These are phyloP conservation scores for Termitomyces titanicus DNA, from an alignment of 768 basidiomycete genomes.

Conservation along the genomic window DNA sequence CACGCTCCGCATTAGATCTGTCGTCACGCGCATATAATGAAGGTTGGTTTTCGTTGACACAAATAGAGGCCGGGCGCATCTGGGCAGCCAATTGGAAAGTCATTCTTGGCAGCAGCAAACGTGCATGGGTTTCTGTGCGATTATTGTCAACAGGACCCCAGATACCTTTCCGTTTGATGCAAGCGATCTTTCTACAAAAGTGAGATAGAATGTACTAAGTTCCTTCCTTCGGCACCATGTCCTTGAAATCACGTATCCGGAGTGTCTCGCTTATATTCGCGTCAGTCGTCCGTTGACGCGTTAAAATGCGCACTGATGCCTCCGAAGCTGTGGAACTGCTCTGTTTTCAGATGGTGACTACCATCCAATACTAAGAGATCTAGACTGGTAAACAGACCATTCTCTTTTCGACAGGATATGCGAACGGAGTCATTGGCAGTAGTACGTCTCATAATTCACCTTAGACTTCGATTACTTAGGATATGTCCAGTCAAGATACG, in stretches of 20 bases:
- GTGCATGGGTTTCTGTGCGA: too few relatives aligned
- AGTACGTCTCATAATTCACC: conserved; percentile 41
- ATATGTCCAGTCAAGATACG: conserved; percentile 43
- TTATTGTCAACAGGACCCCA: too few relatives aligned
- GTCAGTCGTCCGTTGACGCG: conserved; percentile 36
- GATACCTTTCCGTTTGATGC: too few relatives aligned
- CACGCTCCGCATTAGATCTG: too few relatives aligned
- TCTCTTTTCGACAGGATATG: conserved; percentile 52
- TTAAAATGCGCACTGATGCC: background rate
- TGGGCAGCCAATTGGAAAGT: too few relatives aligned
- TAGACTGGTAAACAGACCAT: background rate
- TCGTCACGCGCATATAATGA: too few relatives aligned
- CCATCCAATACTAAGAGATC: background rate
- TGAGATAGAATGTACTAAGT: background rate
- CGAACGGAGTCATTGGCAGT: conserved; percentile 74
- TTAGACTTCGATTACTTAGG: background rate
- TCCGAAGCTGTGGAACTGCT: conserved; percentile 76
- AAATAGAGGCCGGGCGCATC: too few relatives aligned
- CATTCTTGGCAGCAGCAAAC: too few relatives aligned
- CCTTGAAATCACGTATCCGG: conserved; percentile 27
- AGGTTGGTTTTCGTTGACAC: too few relatives aligned
- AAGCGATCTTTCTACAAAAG: conserved; percentile 4
- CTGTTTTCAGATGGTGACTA: conserved; percentile 77
- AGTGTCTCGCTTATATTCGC: conserved; percentile 84
- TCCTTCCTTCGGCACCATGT: conserved; percentile 9